Conservation (phyloP, 192 early-diverging fungal species). For the Mortierella hygrophila region DNA sequence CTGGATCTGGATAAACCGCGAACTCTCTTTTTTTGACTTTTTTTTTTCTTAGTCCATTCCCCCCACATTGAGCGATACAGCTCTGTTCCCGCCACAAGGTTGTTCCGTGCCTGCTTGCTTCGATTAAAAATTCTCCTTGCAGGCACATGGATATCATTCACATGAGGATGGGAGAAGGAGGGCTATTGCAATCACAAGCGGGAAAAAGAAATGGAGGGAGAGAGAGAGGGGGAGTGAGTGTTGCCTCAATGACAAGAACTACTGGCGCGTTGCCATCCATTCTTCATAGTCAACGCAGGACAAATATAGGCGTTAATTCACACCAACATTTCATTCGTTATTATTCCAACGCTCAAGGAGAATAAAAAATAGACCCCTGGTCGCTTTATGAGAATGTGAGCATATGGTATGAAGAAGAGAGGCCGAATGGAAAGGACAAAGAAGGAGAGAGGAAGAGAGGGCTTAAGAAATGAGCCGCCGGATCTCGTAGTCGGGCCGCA, state of each 20-base stretch:
- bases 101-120: not conserved
- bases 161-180: not conserved
- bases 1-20: too few relatives aligned
- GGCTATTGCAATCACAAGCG: not conserved
- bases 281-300: not conserved
- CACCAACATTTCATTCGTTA: too few relatives aligned
- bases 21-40: too few relatives aligned
- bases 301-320: too few relatives aligned
- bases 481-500: not conserved
- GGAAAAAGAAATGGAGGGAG: too few relatives aligned
- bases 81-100: not conserved
- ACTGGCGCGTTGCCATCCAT: not conserved
- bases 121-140: too few relatives aligned
- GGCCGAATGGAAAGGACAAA: not conserved
- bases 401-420: not conserved
- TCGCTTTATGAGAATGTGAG: not conserved
- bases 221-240: not conserved
- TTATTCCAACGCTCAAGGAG: too few relatives aligned
- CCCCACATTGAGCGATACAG: not conserved
- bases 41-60: not conserved
- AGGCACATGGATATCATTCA: not conserved
- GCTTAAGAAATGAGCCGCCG: not conserved
- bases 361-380: too few relatives aligned
- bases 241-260: not conserved
- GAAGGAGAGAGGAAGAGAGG: not conserved